phyloP scores from a whole-genome alignment of 495 filamentous ascomycete genomes.

The Staphylotrichum longicolle region DNA sequence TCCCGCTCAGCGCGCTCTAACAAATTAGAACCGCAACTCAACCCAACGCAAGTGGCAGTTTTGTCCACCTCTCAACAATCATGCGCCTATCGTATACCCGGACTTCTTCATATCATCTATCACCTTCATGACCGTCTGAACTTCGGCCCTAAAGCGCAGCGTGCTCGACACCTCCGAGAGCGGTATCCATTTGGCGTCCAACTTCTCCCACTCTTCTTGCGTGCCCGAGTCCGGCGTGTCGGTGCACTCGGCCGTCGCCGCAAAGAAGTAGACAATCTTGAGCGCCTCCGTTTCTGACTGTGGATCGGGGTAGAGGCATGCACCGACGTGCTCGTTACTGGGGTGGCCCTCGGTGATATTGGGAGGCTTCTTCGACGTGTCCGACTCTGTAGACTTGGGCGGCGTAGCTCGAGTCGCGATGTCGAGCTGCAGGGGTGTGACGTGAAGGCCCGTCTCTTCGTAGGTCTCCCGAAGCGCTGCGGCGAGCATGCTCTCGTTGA shows the following conservation, averaged over 20 bases:
- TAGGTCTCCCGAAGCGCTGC: constrained; percentile 47
- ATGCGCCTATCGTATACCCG: constrained; percentile 24
- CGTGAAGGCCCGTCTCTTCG: constrained; percentile 46
- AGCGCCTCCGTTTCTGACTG: constrained; percentile 29
- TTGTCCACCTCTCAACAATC: background rate
- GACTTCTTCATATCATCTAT: constrained; percentile 27
- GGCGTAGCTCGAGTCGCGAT: constrained; percentile 38
- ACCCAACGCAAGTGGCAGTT: too few species aligned
- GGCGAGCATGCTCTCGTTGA: constrained; percentile 41
- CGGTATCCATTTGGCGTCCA: constrained; percentile 29
- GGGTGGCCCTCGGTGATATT: constrained; percentile 28
- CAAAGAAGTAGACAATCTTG: constrained; percentile 36
- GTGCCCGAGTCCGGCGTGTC: constrained; percentile 21
- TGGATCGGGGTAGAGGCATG: constrained; percentile 33
- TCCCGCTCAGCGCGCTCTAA: too few species aligned
- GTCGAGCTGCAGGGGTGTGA: constrained; percentile 36
- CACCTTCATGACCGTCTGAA: constrained; percentile 27
- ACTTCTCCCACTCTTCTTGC: constrained; percentile 34
- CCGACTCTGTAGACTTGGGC: constrained; percentile 13
- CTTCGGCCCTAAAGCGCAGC: constrained; percentile 33
- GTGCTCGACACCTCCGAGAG: constrained; percentile 23
- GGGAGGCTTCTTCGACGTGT: constrained; percentile 20
- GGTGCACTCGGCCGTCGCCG: constrained; percentile 33
- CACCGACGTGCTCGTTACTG: constrained; percentile 33
- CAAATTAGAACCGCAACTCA: too few species aligned